Conservation (phyloP, 768 basidiomycete genomes). For the Hericium erinaceus region DNA sequence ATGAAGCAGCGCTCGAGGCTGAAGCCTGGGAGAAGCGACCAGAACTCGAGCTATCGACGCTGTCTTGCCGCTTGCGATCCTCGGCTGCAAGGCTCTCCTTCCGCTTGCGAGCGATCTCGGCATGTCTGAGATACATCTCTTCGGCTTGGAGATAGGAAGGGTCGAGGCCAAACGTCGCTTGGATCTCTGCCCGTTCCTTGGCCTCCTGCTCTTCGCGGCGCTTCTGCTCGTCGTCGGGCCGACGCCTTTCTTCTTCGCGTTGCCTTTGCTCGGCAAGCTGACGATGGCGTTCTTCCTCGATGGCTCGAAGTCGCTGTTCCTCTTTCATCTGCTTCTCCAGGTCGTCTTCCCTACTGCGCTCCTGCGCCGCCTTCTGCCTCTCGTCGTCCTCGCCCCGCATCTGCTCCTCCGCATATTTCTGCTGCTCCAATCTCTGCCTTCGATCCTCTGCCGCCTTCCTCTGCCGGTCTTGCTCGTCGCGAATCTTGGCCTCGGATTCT, state of each 20-base stretch:
- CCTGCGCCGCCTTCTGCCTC: slow-evolving; percentile 6
- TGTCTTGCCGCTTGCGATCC: slow-evolving; percentile 21
- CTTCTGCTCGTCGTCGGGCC: slow-evolving; percentile 8
- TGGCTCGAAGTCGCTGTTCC: slow-evolving; percentile 18
- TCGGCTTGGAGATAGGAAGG: too few species aligned
- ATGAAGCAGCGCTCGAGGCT: not conserved
- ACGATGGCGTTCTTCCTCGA: slow-evolving; percentile 25
- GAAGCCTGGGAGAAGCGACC: not conserved
- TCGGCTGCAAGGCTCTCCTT: not conserved
- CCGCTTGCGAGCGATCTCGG: too few species aligned
- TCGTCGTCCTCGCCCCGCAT: not conserved
- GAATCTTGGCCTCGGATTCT: slow-evolving; percentile 17
- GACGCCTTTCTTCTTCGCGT: slow-evolving; percentile 10
- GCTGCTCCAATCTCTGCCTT: slow-evolving; percentile 5
- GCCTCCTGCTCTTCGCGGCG: slow-evolving; percentile 6
- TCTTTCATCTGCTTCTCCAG: not conserved
- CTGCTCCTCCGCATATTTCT: not conserved
- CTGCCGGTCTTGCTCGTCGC: slow-evolving; percentile 17
- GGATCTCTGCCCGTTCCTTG: slow-evolving; percentile 1
- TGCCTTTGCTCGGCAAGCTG: slow-evolving; percentile 19
- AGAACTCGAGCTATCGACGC: slow-evolving; percentile 10
- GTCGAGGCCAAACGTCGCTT: not conserved
- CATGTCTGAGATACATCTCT: too few species aligned
- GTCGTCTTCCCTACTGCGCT: slow-evolving; percentile 1
- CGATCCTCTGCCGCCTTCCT: slow-evolving; percentile 6